Evolutionary conservation across 1,139 yeast genomes (phyloP).

Genomic region (Yamadazyma buinensis): DNA sequence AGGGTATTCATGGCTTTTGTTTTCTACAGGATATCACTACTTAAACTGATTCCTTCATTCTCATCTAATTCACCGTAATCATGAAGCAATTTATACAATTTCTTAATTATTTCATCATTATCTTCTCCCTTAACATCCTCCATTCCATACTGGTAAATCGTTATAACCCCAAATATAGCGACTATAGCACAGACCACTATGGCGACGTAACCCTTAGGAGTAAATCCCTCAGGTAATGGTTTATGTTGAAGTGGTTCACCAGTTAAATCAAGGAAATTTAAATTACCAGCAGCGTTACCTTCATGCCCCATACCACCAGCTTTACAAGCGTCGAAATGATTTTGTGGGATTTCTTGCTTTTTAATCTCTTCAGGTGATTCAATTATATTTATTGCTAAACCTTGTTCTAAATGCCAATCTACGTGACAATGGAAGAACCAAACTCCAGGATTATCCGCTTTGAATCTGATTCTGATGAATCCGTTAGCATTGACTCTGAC

Average conservation of each 20-base stretch:
- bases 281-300: conserved; percentile 89
- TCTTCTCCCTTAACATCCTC: conserved; percentile 59
- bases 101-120: conserved; percentile 50
- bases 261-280: conserved; percentile 36
- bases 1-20: too few species aligned
- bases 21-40: conserved; percentile 20
- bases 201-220: conserved; percentile 87
- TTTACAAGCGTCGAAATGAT: conserved; percentile 59
- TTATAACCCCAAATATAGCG: conserved; percentile 73
- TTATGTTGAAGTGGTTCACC: conserved; percentile 69
- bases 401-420: conserved; percentile 64
- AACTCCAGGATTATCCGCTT: conserved; percentile 59
- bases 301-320: conserved; percentile 42
- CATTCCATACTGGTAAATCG: conserved; percentile 80
- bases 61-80: conserved; percentile 23
- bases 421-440: conserved; percentile 68
- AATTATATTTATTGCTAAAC: conserved; percentile 48
- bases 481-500: conserved; percentile 64
- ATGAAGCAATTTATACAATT: conserved; percentile 42
- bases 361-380: conserved; percentile 59
- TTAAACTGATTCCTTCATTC: conserved; percentile 14
- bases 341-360: conserved; percentile 47
- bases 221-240: conserved; percentile 79
- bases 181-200: conserved; percentile 73
- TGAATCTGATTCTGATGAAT: conserved; percentile 56